phyloP scores from a whole-genome alignment of 441 rosid species.

The Populus hybrid region DNA sequence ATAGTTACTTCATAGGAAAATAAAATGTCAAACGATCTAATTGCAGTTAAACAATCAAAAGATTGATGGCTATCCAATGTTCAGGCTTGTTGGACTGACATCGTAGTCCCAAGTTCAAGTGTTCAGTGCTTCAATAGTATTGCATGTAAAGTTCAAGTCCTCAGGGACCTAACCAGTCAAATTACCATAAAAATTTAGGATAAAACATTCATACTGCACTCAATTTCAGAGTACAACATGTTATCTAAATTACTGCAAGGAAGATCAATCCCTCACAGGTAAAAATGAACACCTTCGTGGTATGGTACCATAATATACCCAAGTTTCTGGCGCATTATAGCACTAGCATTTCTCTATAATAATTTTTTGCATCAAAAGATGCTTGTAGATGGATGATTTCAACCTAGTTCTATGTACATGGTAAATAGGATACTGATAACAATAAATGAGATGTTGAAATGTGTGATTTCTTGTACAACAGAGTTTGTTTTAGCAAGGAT shows the following conservation, averaged over 20 bases:
- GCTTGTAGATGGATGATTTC: neutral
- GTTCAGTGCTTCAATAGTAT: neutral
- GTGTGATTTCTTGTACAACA: neutral
- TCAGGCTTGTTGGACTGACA: neutral
- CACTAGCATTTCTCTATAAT: neutral
- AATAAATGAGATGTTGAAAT: neutral
- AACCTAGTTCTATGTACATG: neutral
- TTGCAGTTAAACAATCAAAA: neutral
- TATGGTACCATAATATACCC: neutral
- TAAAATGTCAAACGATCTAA: neutral
- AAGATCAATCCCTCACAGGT: neutral
- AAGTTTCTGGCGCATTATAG: neutral
- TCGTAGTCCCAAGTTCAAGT: neutral
- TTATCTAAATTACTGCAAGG: neutral
- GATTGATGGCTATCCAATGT: neutral
- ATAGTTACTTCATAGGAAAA: constrained; percentile 12
- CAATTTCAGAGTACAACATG: neutral
- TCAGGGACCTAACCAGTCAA: neutral
- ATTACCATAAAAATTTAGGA: neutral
- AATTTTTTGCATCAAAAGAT: neutral
- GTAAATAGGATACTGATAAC: neutral
- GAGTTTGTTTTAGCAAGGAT: no score
- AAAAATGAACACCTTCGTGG: neutral
- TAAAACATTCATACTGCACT: neutral
- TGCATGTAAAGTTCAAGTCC: neutral